Conservation (phyloP, 306 rosid genomes). For the Prinsepia uniflora region DNA sequence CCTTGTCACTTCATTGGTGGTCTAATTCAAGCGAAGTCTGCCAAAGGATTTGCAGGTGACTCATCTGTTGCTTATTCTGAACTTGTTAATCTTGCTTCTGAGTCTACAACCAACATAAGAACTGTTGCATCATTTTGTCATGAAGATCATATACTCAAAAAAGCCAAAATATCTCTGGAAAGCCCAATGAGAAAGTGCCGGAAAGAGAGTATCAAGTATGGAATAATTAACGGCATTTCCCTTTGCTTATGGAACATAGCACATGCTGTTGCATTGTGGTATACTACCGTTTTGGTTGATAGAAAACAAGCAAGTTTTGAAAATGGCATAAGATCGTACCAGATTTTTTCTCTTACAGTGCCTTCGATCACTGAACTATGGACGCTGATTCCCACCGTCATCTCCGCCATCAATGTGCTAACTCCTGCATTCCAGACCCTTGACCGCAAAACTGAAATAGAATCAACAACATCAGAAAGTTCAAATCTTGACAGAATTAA, state of each 20-base stretch:
- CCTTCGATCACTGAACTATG: conserved; percentile 89
- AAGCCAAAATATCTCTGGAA: conserved; percentile 56
- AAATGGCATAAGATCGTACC: conserved; percentile 77
- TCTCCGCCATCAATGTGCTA: conserved; percentile 65
- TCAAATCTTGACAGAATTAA: conserved; percentile 41
- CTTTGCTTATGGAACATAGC: conserved; percentile 91
- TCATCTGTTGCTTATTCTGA: conserved; percentile 64
- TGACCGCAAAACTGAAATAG: conserved; percentile 66
- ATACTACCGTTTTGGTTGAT: conserved; percentile 64
- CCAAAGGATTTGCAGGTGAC: conserved; percentile 84
- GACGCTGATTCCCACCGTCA: conserved; percentile 79
- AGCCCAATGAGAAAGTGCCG: conserved; percentile 59
- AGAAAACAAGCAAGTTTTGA: conserved; percentile 52
- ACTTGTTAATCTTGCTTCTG: conserved; percentile 67
- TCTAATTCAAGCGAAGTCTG: conserved; percentile 83
- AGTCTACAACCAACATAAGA: conserved; percentile 75
- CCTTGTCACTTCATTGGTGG: conserved; percentile 98
- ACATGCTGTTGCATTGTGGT: conserved; percentile 90
- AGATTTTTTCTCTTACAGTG: conserved; percentile 87
- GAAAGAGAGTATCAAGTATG: conserved; percentile 68
- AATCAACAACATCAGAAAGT: conserved; percentile 50
- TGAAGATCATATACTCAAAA: conserved; percentile 60
- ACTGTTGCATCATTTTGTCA: conserved; percentile 84
- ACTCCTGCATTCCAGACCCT: conserved; percentile 81
- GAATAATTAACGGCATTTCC: conserved; percentile 71